A percentile compares a stretch with the other conserved stretches of the same genome.
These are phyloP conservation scores for Fusarium compactum DNA, from an alignment of 2,329 filamentous ascomycete genomes.

Conservation along the genomic window DNA sequence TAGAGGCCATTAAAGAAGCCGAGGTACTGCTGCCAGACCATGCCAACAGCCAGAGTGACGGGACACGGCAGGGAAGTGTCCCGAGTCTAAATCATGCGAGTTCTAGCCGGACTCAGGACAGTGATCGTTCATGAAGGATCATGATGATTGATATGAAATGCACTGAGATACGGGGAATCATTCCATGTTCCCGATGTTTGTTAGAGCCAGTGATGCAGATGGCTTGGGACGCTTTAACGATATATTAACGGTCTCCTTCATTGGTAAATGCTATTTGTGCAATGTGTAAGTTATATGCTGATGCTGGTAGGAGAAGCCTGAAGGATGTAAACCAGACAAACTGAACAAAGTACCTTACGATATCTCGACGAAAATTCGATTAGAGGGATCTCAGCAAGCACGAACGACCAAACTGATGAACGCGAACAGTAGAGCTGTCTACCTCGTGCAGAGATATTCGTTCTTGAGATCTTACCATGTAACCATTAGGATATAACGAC, in stretches of 20 bases:
- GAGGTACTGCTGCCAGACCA: slow-evolving; percentile 3
- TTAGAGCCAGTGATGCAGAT: neutral
- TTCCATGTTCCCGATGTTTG: neutral
- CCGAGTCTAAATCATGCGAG: neutral
- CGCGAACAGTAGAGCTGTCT: neutral
- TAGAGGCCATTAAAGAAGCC: slow-evolving; percentile 12
- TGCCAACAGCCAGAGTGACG: neutral
- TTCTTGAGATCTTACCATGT: neutral
- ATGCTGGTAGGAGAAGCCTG: neutral
- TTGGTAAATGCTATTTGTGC: slow-evolving; percentile 2
- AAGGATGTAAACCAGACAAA: neutral
- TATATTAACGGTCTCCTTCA: neutral
- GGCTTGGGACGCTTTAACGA: neutral
- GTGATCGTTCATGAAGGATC: neutral
- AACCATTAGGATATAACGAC: neutral
- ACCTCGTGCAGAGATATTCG: neutral
- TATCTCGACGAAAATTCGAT: neutral
- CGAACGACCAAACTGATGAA: neutral
- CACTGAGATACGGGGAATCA: neutral
- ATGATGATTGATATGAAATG: neutral
- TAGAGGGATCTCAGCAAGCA: neutral
- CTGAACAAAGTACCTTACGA: neutral
- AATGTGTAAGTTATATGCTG: neutral
- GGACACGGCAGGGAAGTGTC: neutral
- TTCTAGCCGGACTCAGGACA: slow-evolving; percentile 4